These are phyloP conservation scores for Petunia axillaris DNA, from an alignment of 257 asterid genomes.

Conservation along the genomic window DNA sequence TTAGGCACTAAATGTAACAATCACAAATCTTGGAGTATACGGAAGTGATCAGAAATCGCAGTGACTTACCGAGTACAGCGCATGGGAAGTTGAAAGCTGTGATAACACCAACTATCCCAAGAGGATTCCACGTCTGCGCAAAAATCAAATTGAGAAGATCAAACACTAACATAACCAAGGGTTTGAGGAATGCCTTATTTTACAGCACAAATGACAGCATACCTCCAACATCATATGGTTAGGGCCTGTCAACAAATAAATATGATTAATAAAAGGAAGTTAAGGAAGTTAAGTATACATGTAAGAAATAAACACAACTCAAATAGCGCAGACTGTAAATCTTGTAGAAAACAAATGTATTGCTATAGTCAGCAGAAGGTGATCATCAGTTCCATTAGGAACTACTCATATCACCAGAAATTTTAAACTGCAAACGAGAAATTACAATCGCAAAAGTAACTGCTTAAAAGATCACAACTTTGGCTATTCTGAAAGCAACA, in stretches of 20 bases:
- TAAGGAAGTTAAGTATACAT: not conserved
- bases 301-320: not conserved
- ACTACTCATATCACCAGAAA: not conserved
- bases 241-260: slow-evolving; percentile 70
- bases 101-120: slow-evolving; percentile 92
- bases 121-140: slow-evolving; percentile 96
- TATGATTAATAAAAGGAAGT: slow-evolving; percentile 17
- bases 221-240: slow-evolving; percentile 99
- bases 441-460: not conserved
- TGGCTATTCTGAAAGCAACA: not conserved
- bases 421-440: slow-evolving; percentile 1
- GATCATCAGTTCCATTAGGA: not conserved
- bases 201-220: slow-evolving; percentile 34
- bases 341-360: not conserved
- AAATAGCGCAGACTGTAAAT: not conserved
- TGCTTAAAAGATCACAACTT: slow-evolving; percentile 10
- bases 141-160: slow-evolving; percentile 27
- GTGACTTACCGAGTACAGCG: slow-evolving; percentile 91
- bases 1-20: not conserved
- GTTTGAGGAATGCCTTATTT: not conserved
- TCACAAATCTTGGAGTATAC: not conserved
- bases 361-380: slow-evolving; percentile 2
- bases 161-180: slow-evolving; percentile 12
- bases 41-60: not conserved
- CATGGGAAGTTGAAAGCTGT: slow-evolving; percentile 99